Percentiles rank a stretch among this genome's conserved stretches.
Conservation (phyloP, 2,329 filamentous ascomycete species). For the Triangularia verruculosa region DNA sequence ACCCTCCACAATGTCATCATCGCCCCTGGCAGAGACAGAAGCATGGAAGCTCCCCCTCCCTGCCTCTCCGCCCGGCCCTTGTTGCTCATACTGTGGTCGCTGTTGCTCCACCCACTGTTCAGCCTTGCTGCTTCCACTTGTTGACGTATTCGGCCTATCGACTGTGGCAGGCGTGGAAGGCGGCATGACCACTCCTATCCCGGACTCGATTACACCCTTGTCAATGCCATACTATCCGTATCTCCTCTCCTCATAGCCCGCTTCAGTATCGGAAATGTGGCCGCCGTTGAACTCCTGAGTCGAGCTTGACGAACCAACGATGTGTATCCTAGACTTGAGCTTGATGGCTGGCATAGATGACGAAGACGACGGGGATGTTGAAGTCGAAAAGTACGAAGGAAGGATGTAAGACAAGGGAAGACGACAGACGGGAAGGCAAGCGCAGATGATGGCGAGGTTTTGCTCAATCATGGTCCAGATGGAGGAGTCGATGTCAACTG, state of each 20-base stretch:
- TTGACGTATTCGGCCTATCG: neutral
- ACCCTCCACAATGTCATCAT: neutral
- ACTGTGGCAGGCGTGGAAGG: neutral
- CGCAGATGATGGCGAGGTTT: constrained; percentile 26
- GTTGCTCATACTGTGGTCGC: neutral
- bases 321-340: neutral
- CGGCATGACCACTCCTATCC: neutral
- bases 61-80: neutral
- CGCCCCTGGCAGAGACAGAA: neutral
- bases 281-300: neutral
- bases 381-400: neutral
- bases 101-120: neutral
- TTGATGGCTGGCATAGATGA: neutral
- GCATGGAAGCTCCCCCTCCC: neutral
- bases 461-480: constrained; percentile 24
- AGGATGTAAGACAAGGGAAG: neutral
- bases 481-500: constrained; percentile 18
- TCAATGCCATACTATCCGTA: neutral
- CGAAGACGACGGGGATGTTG: neutral
- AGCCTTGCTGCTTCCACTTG: neutral
- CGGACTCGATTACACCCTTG: neutral
- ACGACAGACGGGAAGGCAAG: constrained; percentile 21
- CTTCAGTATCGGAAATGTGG: neutral
- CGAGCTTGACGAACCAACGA: neutral
- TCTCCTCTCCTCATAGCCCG: neutral